A percentile compares a stretch with the other conserved stretches of the same genome.
Evolutionary conservation across 495 filamentous ascomycete species (phyloP).

Genomic region (Astrocystis sublimbata): DNA sequence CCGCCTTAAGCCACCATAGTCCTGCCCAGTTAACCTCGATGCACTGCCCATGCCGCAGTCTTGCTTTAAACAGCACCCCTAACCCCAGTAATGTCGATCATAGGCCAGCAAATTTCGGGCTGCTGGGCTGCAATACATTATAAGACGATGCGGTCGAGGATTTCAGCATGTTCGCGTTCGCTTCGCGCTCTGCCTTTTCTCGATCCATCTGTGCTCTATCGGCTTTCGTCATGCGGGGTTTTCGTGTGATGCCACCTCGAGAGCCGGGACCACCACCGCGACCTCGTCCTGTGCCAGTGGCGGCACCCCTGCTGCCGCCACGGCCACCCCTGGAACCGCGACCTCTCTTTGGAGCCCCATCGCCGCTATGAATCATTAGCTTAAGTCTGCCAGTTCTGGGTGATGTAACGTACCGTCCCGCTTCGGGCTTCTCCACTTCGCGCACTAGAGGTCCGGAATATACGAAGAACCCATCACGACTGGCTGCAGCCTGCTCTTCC

Average conservation of each 20-base stretch:
- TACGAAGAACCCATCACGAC: constrained; percentile 89
- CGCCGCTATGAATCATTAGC: constrained; percentile 58
- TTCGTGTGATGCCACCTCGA: constrained; percentile 75
- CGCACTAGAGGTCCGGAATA: constrained; percentile 83
- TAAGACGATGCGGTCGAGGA: constrained; percentile 23
- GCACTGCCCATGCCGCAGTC: background rate
- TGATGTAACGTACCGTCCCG: constrained; percentile 52
- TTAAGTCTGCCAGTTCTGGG: constrained; percentile 8
- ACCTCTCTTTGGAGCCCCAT: constrained; percentile 75
- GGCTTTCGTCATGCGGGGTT: constrained; percentile 78
- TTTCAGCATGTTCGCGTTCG: constrained; percentile 26
- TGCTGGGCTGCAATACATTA: constrained; percentile 33
- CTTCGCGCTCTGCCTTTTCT: constrained; percentile 52
- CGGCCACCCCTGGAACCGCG: constrained; percentile 61
- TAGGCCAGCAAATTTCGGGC: constrained; percentile 34
- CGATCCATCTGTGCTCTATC: constrained; percentile 72
- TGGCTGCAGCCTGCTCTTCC: constrained; percentile 93
- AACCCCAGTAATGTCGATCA: constrained; percentile 12
- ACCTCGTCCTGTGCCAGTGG: constrained; percentile 45
- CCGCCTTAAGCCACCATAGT: background rate
- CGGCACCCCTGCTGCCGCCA: constrained; percentile 59
- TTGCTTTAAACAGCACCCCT: constrained; percentile 12
- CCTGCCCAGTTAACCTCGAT: background rate
- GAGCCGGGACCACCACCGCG: constrained; percentile 71
- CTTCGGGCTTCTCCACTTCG: constrained; percentile 80